These are phyloP conservation scores for Monotropa hypopitys DNA, from an alignment of 179 eudicot species.

Conservation along the genomic window DNA sequence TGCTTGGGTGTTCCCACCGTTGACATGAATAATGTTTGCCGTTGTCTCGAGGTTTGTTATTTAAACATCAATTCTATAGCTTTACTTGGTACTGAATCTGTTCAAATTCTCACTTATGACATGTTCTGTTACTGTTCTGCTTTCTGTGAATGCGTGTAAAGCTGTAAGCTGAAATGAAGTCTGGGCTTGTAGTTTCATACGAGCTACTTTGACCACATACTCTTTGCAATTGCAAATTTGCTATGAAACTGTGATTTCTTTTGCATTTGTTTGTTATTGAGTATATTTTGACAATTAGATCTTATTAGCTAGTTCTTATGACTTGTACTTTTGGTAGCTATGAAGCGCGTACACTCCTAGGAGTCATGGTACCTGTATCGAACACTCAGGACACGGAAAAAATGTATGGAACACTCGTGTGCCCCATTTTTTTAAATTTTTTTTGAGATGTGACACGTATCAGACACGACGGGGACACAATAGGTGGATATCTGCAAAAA, in stretches of 20 bases:
- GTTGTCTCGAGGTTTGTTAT: slow-evolving; percentile 60
- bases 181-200: neutral
- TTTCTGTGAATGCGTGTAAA: neutral
- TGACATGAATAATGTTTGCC: slow-evolving; percentile 83
- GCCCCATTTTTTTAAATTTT: too few species aligned
- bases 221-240: neutral
- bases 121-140: neutral
- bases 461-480: too few species aligned
- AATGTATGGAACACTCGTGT: too few species aligned
- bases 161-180: neutral
- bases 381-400: too few species aligned
- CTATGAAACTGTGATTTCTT: neutral
- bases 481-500: too few species aligned
- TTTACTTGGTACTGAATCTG: neutral
- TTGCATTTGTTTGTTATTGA: neutral
- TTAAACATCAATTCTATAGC: neutral
- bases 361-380: too few species aligned
- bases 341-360: too few species aligned
- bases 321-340: neutral
- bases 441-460: too few species aligned
- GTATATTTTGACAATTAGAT: neutral
- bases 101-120: neutral
- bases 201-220: neutral
- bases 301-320: neutral
- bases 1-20: slow-evolving; percentile 95